Conservation (phyloP, 805 yeast genomes). For the Zygosaccharomyces bisporus region DNA sequence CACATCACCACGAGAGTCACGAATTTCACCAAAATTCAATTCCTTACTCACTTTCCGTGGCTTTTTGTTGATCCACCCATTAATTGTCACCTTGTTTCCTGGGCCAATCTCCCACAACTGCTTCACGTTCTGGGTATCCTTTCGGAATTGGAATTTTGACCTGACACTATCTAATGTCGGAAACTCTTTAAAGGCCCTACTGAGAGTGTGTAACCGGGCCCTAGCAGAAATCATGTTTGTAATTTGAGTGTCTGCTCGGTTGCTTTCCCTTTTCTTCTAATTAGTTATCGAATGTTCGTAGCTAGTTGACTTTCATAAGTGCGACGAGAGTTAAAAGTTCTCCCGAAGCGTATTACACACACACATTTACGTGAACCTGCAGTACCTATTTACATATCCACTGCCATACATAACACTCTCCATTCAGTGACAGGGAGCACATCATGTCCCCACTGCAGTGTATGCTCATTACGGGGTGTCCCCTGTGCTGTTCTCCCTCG, state of each 20-base stretch:
- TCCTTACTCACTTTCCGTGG: constrained; percentile 65
- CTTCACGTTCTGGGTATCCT: constrained; percentile 15
- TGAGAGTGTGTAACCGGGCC: constrained; percentile 9
- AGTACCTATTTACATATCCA: constrained; percentile 14
- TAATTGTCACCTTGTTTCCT: constrained; percentile 43
- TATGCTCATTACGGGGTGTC: constrained; percentile 27
- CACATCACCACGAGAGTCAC: constrained; percentile 68
- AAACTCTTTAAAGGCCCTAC: constrained; percentile 11
- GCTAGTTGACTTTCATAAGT: neutral
- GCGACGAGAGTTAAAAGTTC: neutral
- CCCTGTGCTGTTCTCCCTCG: constrained; percentile 13
- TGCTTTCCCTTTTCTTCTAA: neutral
- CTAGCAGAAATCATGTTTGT: constrained; percentile 4
- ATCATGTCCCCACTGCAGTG: constrained; percentile 19
- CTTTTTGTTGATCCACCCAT: constrained; percentile 82
- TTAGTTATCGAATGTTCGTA: neutral
- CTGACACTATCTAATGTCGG: constrained; percentile 15
- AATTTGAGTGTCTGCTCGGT: neutral
- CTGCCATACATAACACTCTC: constrained; percentile 30
- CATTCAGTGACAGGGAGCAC: constrained; percentile 28
- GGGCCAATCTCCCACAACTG: constrained; percentile 6
- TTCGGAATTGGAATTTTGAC: constrained; percentile 19
- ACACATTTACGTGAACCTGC: neutral
- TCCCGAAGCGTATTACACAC: neutral
- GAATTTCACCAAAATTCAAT: constrained; percentile 65